These are phyloP conservation scores for Globisporangium mamillatum DNA, from an alignment of 352 stramenopile genomes.

Conservation along the genomic window DNA sequence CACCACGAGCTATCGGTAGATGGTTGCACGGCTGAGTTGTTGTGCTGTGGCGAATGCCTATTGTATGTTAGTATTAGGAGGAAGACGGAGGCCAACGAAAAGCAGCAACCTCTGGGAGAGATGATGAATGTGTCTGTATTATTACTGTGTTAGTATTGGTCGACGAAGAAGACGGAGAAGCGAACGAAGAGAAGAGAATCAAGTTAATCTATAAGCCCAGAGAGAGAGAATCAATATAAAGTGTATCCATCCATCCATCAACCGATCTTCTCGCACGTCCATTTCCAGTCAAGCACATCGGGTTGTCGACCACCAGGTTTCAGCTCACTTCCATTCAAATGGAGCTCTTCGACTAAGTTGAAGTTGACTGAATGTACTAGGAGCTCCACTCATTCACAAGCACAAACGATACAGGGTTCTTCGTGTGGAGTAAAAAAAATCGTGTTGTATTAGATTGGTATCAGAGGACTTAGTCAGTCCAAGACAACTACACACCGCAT, in stretches of 20 bases:
- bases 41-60: not conserved
- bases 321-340: not conserved
- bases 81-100: not conserved
- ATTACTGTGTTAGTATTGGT: slow-evolving; percentile 1
- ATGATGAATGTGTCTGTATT: slow-evolving; percentile 7
- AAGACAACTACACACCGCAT: not conserved
- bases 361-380: not conserved
- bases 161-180: not conserved
- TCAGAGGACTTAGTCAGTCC: not conserved
- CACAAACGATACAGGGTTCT: not conserved
- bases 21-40: not conserved
- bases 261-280: not conserved
- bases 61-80: not conserved
- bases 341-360: slow-evolving; percentile 1
- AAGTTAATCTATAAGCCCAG: slow-evolving; percentile 7
- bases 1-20: slow-evolving; percentile 8
- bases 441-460: slow-evolving; percentile 3
- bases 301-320: not conserved
- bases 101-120: not conserved
- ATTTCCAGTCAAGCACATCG: not conserved
- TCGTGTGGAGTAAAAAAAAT: slow-evolving; percentile 9
- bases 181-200: not conserved
- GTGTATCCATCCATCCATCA: not conserved
- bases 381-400: not conserved
- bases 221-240: slow-evolving; percentile 1